Base-by-base conservation (phyloP, 371 early-diverging fungal species). In the Capillidium heterosporum region DNA sequence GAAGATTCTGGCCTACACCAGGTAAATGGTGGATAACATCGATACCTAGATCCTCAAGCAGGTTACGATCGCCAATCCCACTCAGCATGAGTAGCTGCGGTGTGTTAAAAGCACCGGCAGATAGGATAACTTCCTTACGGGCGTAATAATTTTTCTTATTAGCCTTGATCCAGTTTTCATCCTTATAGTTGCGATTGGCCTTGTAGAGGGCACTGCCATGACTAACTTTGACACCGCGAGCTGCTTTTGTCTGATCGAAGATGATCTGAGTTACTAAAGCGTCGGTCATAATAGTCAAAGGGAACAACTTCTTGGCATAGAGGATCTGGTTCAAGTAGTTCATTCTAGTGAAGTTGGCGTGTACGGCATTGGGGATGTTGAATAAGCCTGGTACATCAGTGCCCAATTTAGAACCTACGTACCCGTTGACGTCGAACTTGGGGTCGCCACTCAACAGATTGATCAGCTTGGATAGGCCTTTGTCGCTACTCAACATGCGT, bases 41-140 rank as follows among this genome's bases (percentile, higher is more conserved):
- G 44, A 56, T 56, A 4, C 23, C 23, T 10, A 56, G 4, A 27
- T n/a, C 29, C 8, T 42, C 2, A 2, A 56, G 29, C 5, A 43
- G 42, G 1, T 26, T n/a, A 1, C 8, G 2, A 24, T 56, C 56
- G 7, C 65, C 65, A 35, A 65, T 53, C 35, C 65, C 65, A 32
- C 59, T 58, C 48, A 65, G 58, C 65, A 61, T 61, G 48, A 65
- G 58, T 17, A 62, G 46, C 43, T 62, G 57, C n/a, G 66, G 66
- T 17, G 49, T 59, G n/a, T 59, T 60, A 44, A 65, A 60, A 26
- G 61, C 59, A 48, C 66, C 66, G 17, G 51, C 59, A 28, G 59
- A 57, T 44, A 65, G 48, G 44, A 65, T 60, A 28, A 65, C 58
- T 43, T 65, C 66, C 32, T 60, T 62, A 51, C 51, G 53, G 47